Base-by-base conservation (phyloP, 1,139 yeast genomes). In the Suhomyces coccinellae region DNA sequence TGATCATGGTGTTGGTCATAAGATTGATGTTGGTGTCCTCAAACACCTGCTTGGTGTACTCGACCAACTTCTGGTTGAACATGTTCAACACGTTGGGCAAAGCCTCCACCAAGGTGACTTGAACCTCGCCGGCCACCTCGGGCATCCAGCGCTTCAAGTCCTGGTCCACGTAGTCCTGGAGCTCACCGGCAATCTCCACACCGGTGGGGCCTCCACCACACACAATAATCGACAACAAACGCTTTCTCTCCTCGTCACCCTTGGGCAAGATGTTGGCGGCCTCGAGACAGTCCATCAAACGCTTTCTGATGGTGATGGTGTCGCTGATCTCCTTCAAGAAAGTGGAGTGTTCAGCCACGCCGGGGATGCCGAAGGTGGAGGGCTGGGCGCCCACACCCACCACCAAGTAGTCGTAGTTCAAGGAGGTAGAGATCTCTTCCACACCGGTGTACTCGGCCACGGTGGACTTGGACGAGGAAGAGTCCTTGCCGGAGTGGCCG, bases 131-230 rank as follows among this genome's bases (percentile, higher is more conserved):
- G 53, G 90, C 83, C 55, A 90, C 80, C 59, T 80, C 88, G 40
- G 97, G 97, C 73, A 87, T 83, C 95, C 95, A 88, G 69, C 83
- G 86, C 58, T 73, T 74, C 72, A 91, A 76, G 67, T 91, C 97
- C 67, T 89, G 95, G 66, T 87, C 95, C 54, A 90, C 85, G 69
- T 88, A 91, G 69, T 91, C 98, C 69, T 87, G 95, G 58, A 91
- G 72, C 69, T 91, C 97, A 60, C 96, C 97, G 54, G 97, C 96
- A 60, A 87, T 87, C 67, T 90, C 97, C 51, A 90, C 97, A 70
- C 97, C 97, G 44, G 97, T 90, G 62, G 97, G 96, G 52, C 97
- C 97, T 65, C 97, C 97, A 57, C 97, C 97, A 53, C 91, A 95
- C 50, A 89, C 93, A 49, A 89, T 90, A 56, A 90, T 83, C 52